These are phyloP conservation scores for Hyaloscypha variabilis DNA, from an alignment of 495 filamentous ascomycete species.

Conservation along the genomic window DNA sequence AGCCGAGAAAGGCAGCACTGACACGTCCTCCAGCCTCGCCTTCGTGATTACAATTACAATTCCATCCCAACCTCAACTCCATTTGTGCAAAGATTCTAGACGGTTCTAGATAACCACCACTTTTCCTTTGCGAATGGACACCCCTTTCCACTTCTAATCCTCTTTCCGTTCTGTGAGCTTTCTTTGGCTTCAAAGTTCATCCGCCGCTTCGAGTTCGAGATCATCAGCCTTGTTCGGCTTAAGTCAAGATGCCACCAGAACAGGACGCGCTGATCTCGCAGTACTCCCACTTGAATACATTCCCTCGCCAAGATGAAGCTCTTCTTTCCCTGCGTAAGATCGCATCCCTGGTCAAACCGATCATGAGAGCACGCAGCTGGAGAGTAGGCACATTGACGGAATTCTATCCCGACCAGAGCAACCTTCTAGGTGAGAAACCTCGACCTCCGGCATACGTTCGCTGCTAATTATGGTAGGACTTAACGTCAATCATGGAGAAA, in stretches of 20 bases:
- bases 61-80: background rate
- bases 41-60: constrained; percentile 28
- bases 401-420: constrained; percentile 76
- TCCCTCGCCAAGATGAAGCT: constrained; percentile 77
- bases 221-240: constrained; percentile 5
- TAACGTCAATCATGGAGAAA: constrained; percentile 75
- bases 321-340: constrained; percentile 79
- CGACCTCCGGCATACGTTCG: background rate
- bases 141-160: background rate
- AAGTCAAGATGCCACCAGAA: constrained; percentile 60
- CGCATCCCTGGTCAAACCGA: constrained; percentile 89
- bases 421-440: constrained; percentile 64
- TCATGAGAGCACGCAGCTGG: constrained; percentile 89
- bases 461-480: constrained; percentile 51
- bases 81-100: constrained; percentile 20
- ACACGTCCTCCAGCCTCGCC: constrained; percentile 12
- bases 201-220: background rate
- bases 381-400: constrained; percentile 79
- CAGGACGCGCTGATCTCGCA: constrained; percentile 70
- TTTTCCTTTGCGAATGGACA: background rate
- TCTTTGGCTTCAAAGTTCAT: background rate
- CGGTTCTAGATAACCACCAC: background rate
- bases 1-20: background rate
- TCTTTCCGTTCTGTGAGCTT: background rate
- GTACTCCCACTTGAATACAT: constrained; percentile 77